phyloP scores from a whole-genome alignment of 768 basidiomycete species.

The Clathrus columnatus region DNA sequence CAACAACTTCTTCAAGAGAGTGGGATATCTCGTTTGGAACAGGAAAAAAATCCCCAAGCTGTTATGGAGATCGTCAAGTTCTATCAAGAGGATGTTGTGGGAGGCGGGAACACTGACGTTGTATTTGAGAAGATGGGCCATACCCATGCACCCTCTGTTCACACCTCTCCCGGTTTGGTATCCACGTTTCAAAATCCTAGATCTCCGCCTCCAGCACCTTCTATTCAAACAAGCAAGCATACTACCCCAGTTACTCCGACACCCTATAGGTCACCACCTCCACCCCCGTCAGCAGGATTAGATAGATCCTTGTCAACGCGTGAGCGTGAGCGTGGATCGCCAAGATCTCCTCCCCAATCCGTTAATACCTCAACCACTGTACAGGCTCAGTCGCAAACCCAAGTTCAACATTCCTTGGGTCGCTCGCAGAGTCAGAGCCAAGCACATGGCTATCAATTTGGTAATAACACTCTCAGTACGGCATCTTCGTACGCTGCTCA shows the following conservation, averaged over 20 bases:
- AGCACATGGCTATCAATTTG: no score
- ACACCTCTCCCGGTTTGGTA: neutral
- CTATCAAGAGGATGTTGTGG: constrained; percentile 69
- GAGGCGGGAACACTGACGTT: constrained; percentile 30
- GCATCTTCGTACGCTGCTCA: constrained; percentile 21
- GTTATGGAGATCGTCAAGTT: constrained; percentile 99
- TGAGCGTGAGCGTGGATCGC: neutral
- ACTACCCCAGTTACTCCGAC: constrained; percentile 4
- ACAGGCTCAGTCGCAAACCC: neutral
- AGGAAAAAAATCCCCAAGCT: constrained; percentile 96
- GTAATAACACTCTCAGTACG: neutral
- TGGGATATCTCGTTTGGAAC: constrained; percentile 88
- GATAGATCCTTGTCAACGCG: neutral
- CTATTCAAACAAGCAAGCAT: constrained; percentile 31
- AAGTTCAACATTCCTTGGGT: no score
- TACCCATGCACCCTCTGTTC: neutral
- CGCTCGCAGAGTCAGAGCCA: no score
- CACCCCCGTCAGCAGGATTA: constrained; percentile 26
- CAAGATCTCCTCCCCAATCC: neutral
- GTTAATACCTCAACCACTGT: neutral
- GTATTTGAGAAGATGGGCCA: constrained; percentile 79
- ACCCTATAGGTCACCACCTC: constrained; percentile 25
- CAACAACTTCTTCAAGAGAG: constrained; percentile 93
- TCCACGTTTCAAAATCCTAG: constrained; percentile 16
- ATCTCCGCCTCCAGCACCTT: constrained; percentile 47